A percentile compares a stretch with the other conserved stretches of the same genome.
Conservation (phyloP, 2,329 filamentous ascomycete species). For the Davidsoniella eucalypti region DNA sequence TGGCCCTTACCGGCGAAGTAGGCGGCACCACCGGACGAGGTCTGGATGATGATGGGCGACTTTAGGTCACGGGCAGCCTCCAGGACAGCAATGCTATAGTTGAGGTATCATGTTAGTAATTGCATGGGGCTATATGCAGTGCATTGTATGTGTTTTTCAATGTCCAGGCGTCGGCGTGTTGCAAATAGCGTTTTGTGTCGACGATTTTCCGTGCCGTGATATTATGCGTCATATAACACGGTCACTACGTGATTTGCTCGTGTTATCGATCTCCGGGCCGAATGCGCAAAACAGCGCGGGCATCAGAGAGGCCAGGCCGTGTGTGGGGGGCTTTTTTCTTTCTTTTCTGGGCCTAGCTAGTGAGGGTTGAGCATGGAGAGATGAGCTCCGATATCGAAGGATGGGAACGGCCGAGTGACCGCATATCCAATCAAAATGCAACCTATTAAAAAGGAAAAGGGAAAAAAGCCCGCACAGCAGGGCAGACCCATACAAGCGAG, state of each 20-base stretch:
- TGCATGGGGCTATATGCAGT: not conserved
- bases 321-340: no score
- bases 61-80: slow-evolving; percentile 91
- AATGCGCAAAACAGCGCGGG: not conserved
- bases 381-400: slow-evolving; percentile 5
- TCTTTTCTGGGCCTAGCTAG: no score
- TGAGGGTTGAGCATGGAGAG: no score
- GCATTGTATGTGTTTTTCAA: not conserved
- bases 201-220: not conserved
- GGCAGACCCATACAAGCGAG: no score
- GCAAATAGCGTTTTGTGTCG: not conserved
- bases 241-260: no score
- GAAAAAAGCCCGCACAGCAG: not conserved
- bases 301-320: no score
- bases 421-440: no score
- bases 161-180: not conserved
- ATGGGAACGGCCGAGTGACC: not conserved
- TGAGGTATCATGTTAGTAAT: slow-evolving; percentile 47
- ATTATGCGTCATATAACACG: no score
- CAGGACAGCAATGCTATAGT: slow-evolving; percentile 52
- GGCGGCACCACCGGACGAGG: slow-evolving; percentile 83
- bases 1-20: slow-evolving; percentile 88
- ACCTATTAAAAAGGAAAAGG: not conserved
- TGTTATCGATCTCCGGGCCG: not conserved
- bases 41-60: slow-evolving; percentile 81